Evolutionary conservation across 108 stramenopile genomes (phyloP), one percentile per base, ranked within the genome.

Genomic region (Pelagomonas calceolata): DNA sequence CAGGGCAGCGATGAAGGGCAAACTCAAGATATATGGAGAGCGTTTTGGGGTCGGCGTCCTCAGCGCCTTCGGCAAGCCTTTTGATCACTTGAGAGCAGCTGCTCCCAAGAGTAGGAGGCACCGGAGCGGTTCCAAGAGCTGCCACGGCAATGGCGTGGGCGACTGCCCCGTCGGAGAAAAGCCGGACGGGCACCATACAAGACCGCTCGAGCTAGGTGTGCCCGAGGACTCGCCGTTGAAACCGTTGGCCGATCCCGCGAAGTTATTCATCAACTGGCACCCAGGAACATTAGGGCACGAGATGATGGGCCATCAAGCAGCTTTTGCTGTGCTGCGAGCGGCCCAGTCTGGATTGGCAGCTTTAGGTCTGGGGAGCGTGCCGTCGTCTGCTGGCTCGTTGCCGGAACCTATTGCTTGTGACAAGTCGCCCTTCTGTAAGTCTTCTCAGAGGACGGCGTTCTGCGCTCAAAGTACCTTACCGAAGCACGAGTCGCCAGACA

Each of bases 181-280:
- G 51, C 51, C 51, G 21, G 51, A 60, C 51, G 51, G 51, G 21
- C 51, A 60, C 51, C 51, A 60, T 26, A 60, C 51, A 3, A 5
- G 39, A 12, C 39, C 39, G 39, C 39, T 43, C 39, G 9, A 43
- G 9, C 5, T 43, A 5, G 39, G 39, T 12, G 12, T 43, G 9
- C 21, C 14, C 21, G 26, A 60, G 51, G 51, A 60, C 51, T 17
- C 3, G 21, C 21, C 14, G 21, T 12, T 60, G 7, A 1, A 26
- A 60, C 14, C 14, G 51, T 60, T 60, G 21, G 51, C 26, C 7
- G 21, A 26, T 26, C 51, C 51, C 7, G 51, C 51, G 21, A 60
- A 60, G 51, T 26, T 60, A 17, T 60, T 60, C 51, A 60, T 60
- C 51, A 60, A 60, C 51, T 60, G 51, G 51, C 51, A 60, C 51